Evolutionary conservation across 169 alveolate genomes (phyloP).

Genomic region (Babesia microti): DNA sequence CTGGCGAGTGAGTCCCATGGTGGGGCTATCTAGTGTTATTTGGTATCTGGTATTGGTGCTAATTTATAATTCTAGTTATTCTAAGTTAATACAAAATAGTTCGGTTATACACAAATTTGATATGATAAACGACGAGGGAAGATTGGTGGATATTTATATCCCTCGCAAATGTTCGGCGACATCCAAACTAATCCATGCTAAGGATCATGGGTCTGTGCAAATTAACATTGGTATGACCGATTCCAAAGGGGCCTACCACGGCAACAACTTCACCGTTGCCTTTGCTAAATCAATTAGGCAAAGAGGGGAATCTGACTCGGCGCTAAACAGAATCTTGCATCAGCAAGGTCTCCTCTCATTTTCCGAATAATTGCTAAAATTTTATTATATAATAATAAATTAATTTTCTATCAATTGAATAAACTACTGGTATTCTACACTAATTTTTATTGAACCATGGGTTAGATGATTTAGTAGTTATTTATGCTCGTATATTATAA

Average conservation of each 20-base stretch:
- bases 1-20: not conserved
- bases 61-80: not conserved
- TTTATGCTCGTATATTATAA: constrained; percentile 2
- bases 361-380: constrained; percentile 42
- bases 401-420: constrained; percentile 1
- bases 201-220: constrained; percentile 89
- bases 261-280: constrained; percentile 72
- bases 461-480: not conserved
- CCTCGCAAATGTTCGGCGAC: constrained; percentile 93
- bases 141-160: constrained; percentile 83
- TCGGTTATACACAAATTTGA: constrained; percentile 24
- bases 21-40: not conserved
- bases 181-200: constrained; percentile 75
- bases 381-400: no score
- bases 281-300: constrained; percentile 81
- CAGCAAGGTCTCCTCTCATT: constrained; percentile 75
- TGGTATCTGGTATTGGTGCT: not conserved
- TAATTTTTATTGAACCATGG: no score
- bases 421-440: not conserved
- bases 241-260: constrained; percentile 75
- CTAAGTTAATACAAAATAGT: not conserved
- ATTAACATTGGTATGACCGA: constrained; percentile 77
- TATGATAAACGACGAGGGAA: constrained; percentile 80
- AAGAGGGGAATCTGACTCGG: constrained; percentile 85
- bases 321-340: constrained; percentile 80